Evolutionary conservation across 768 basidiomycete species (phyloP).

Genomic region (Cystofilobasidium macerans): DNA sequence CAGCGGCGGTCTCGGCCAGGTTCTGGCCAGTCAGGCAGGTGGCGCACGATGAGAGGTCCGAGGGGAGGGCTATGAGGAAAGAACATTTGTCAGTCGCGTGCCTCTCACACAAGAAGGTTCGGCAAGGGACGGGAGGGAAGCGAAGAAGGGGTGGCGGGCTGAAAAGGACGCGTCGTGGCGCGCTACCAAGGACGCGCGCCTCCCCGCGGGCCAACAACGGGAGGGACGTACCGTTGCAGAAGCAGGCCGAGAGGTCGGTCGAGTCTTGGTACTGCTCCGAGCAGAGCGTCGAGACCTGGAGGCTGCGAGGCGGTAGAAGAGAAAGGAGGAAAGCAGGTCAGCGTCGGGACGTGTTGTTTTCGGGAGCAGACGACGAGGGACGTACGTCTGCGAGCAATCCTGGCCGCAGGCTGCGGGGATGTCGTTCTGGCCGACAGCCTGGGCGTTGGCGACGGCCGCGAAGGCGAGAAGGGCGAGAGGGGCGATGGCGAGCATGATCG

Average conservation of each 20-base stretch:
- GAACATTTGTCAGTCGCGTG: too few relatives aligned
- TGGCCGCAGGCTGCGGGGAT: background rate
- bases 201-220: too few relatives aligned
- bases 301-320: background rate
- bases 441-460: background rate
- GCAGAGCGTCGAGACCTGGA: conserved; percentile 33
- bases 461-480: background rate
- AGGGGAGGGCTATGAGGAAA: conserved; percentile 28
- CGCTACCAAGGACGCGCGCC: too few relatives aligned
- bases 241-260: conserved; percentile 34
- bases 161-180: too few relatives aligned
- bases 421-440: background rate
- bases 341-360: too few relatives aligned
- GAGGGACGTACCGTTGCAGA: conserved; percentile 29
- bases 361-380: background rate
- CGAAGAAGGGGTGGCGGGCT: too few relatives aligned
- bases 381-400: background rate
- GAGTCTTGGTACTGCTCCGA: conserved; percentile 28
- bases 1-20: background rate
- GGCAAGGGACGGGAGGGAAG: background rate
- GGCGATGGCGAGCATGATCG: background rate
- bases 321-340: too few relatives aligned
- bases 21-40: conserved; percentile 34
- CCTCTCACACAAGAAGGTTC: background rate
- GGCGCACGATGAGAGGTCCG: conserved; percentile 33